Evolutionary conservation across 345 rosid genomes (phyloP).

Genomic region (Eutrema japonicum): DNA sequence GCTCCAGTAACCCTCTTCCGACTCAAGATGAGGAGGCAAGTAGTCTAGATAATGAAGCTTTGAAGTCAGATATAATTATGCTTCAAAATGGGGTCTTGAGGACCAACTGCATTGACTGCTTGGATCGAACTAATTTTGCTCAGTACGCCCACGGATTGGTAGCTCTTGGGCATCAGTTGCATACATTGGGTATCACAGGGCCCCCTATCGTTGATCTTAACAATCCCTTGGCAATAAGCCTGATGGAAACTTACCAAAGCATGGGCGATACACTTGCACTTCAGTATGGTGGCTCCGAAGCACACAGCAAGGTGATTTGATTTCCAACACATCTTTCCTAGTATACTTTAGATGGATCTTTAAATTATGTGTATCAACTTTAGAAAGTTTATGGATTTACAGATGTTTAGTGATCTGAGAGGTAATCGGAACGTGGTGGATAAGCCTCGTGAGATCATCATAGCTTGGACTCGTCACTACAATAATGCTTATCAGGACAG

Average conservation of each 20-base stretch:
- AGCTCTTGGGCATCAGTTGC: conserved; percentile 75
- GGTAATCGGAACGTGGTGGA: conserved; percentile 39
- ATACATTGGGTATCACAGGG: conserved; percentile 58
- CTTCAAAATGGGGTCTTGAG: conserved; percentile 82
- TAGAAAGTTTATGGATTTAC: conserved; percentile 10
- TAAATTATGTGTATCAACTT: conserved; percentile 21
- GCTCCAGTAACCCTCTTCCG: conserved; percentile 50
- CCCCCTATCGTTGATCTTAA: conserved; percentile 61
- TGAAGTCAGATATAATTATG: conserved; percentile 39
- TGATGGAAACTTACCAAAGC: conserved; percentile 73
- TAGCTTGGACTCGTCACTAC: conserved; percentile 40
- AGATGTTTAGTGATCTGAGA: conserved; percentile 44
- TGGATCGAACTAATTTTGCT: conserved; percentile 96
- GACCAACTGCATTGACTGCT: conserved; percentile 93
- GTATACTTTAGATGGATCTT: background rate
- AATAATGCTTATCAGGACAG: conserved; percentile 38
- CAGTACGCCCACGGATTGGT: conserved; percentile 83
- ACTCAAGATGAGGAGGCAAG: conserved; percentile 43
- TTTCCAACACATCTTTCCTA: conserved; percentile 9
- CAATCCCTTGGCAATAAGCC: conserved; percentile 64
- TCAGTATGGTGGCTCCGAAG: conserved; percentile 97
- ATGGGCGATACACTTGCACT: conserved; percentile 90
- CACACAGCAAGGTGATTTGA: conserved; percentile 77
- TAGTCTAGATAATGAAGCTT: conserved; percentile 36
- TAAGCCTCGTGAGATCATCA: conserved; percentile 35